These are phyloP conservation scores for Rosa multiflora DNA, from an alignment of 306 rosid species.

Conservation along the genomic window DNA sequence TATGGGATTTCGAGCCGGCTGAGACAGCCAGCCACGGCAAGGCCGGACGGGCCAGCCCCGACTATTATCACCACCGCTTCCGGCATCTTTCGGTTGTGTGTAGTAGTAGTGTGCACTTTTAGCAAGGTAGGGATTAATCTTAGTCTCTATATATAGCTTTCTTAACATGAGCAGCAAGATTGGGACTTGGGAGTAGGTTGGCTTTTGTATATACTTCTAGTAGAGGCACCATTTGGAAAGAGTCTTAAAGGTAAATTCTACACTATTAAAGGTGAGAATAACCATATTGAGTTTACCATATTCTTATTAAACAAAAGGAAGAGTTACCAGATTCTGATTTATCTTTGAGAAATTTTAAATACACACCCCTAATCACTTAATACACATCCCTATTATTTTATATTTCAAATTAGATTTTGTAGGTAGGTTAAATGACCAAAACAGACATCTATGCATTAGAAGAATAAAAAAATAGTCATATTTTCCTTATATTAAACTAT, in stretches of 20 bases:
- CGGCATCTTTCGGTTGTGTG: slow-evolving; percentile 2
- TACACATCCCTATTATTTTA: too few relatives aligned
- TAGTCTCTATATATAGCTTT: not conserved
- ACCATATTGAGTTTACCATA: not conserved
- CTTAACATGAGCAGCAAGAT: not conserved
- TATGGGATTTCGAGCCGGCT: slow-evolving; percentile 39
- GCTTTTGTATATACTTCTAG: not conserved
- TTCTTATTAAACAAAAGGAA: too few relatives aligned
- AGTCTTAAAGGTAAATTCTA: not conserved
- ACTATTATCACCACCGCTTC: slow-evolving; percentile 41
- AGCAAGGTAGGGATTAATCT: not conserved
- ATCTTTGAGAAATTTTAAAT: too few relatives aligned
- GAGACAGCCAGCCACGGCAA: slow-evolving; percentile 48
- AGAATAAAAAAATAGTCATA: too few relatives aligned
- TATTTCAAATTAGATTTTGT: too few relatives aligned
- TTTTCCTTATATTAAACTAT: too few relatives aligned
- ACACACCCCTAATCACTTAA: too few relatives aligned
- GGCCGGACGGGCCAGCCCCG: slow-evolving; percentile 70
- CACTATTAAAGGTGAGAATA: not conserved
- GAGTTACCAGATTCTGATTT: too few relatives aligned
- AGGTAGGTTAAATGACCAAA: too few relatives aligned
- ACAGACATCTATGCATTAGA: too few relatives aligned
- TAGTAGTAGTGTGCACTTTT: not conserved
- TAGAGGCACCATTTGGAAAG: not conserved
- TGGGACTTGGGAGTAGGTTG: not conserved